Base-by-base conservation (phyloP, 169 alveolate species). In the Theileria orientalis region DNA sequence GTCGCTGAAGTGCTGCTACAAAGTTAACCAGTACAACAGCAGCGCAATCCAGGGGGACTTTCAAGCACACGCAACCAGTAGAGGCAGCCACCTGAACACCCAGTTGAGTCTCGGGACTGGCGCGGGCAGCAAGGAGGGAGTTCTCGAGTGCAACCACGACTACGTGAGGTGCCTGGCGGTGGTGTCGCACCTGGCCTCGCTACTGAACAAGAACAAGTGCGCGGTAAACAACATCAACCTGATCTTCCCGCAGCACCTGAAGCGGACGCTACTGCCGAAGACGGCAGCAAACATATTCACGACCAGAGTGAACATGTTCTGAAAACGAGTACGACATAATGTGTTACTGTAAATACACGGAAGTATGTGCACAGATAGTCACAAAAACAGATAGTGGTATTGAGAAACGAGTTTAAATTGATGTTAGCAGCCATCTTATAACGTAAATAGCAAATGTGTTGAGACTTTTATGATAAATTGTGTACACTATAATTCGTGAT, bases 121-220 rank as follows among this genome's bases (percentile, higher is more conserved):
- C 29, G 16, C 14, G 63, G 16, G 9, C 9, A 9, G 54, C 25
- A 37, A 64, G 51, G 69, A 66, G 5, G 9, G 29, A 1, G 66
- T 33, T 21, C 21, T 57, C 27, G 74, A 29, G 33, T 62, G 76
- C 21, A 70, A 70, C 74, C 14, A 19, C 32, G 83, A 33, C 73
- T 71, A 69, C 35, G 67, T 72, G 35, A 74, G 87, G 9, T 79
- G 87, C 42, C 71, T 79, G 42, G 87, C 87, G 29, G 70, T 75
- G 9, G 83, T 60, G 9, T 68, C 87, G 5, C 83, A 79, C 32
- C 61, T 79, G 23, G 44, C 83, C 6, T 21, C 87, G 13, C 32
- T 56, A 23, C 35, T 79, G 27, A 68, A 69, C 23, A 52, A 61
- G 7, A 25, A 59, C 71, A 30, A 60, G 25, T 63, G 6, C 40